These are phyloP conservation scores for Mariannaea elegans DNA, from an alignment of 2,329 filamentous ascomycete species.

Conservation along the genomic window DNA sequence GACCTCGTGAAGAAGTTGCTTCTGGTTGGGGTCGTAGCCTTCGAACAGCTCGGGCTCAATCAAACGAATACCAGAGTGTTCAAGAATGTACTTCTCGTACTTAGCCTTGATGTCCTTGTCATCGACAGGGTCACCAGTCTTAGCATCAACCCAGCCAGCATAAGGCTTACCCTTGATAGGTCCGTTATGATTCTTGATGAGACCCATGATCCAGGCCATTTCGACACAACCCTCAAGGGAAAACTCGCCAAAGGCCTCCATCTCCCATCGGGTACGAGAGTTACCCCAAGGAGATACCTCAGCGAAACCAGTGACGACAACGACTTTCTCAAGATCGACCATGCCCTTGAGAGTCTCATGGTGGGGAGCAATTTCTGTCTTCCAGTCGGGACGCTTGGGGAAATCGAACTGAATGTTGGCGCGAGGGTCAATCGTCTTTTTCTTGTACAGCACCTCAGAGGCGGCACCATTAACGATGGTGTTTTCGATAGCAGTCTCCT, in stretches of 20 bases:
- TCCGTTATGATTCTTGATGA: constrained; percentile 98
- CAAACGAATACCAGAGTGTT: constrained; percentile 95
- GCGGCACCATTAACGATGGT: constrained; percentile 95
- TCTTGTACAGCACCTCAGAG: constrained; percentile 93
- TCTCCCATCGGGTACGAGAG: constrained; percentile 97
- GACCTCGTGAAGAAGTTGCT: constrained; percentile 97
- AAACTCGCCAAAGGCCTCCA: constrained; percentile 97
- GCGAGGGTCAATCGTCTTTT: constrained; percentile 89
- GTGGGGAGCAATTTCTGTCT: constrained; percentile 87
- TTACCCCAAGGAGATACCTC: constrained; percentile 99
- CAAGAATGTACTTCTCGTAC: constrained; percentile 96
- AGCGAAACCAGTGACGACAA: constrained; percentile 95
- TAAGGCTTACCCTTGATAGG: constrained; percentile 95
- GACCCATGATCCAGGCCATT: constrained; percentile 99
- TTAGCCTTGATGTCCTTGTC: constrained; percentile 98
- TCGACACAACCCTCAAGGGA: constrained; percentile 97
- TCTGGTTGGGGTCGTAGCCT: constrained; percentile 98
- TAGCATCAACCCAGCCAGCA: constrained; percentile 95
- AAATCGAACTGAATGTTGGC: constrained; percentile 99
- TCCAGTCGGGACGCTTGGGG: constrained; percentile 89
- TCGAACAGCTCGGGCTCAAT: constrained; percentile 98
- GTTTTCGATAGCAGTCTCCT: constrained; percentile 96
- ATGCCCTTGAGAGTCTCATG: constrained; percentile 92
- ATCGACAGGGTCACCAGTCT: constrained; percentile 93
- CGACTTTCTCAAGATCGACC: constrained; percentile 98